Base-by-base conservation (phyloP, 306 rosid genomes). In the Quercus ilex region DNA sequence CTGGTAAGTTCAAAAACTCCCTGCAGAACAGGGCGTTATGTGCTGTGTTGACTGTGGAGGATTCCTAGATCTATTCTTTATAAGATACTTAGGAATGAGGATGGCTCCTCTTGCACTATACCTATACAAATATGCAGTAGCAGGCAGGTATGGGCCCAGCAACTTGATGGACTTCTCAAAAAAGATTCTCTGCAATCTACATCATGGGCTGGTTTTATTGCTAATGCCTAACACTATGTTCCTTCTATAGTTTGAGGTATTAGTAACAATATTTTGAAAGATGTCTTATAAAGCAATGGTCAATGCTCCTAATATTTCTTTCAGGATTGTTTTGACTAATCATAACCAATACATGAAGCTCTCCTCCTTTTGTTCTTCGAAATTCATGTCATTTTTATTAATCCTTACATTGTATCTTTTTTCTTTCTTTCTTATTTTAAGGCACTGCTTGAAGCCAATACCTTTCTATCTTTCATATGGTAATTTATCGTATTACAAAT, bases 401-500 rank as follows among this genome's bases (percentile, higher is more conserved):
- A 67, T 67, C 49, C 19, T 59, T 59, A 15, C 28, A 14, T 57
- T 85, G 79, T 58, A 71, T 33, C 41, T 26, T 74, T 58, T 41
- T n/a, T 41, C 12, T 8, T 69, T 46, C 69, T 67, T 20, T 79
- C 20, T 67, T 59, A 74, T 71, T 64, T 33, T 52, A 49, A 33
- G 74, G n/a, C 63, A 78, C 80, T 58, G 74, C 55, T 82, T 14
- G 15, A 21, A 72, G 75, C 76, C 18, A 25, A 58, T 79, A 55
- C 76, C 55, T 74, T 69, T n/a, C 75, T 12, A 31, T 68, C 23
- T 35, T 26, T 35, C 53, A 73, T 74, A 28, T 46, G 18, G 74
- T 43, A 38, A 18, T 80, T 57, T 74, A 81, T 68, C 25, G n/a
- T 57, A 52, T 62, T 73, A 64, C 76, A 72, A 77, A 86, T 84